Evolutionary conservation across 2,329 filamentous ascomycete genomes (phyloP).

Genomic region (Penicillium crustosum): DNA sequence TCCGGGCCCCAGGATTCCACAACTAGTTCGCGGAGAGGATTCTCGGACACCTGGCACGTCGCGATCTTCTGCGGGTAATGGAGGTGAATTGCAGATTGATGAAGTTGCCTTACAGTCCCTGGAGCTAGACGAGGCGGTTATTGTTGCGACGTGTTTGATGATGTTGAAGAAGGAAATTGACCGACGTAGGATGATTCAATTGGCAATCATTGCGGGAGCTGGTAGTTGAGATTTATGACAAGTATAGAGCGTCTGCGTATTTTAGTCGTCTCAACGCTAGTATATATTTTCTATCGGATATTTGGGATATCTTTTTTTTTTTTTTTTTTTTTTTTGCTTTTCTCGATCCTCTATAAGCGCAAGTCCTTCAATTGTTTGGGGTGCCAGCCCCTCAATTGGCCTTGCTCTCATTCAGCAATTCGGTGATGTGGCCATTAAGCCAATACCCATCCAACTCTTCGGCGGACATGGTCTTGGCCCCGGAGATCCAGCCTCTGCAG

Average conservation of each 20-base stretch:
- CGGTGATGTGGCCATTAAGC: slow-evolving; percentile 46
- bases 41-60: slow-evolving; percentile 43
- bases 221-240: slow-evolving; percentile 7
- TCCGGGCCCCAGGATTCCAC: slow-evolving; percentile 33
- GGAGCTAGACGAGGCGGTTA: slow-evolving; percentile 49
- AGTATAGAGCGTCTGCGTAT: neutral
- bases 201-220: slow-evolving; percentile 42
- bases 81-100: slow-evolving; percentile 54
- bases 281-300: slow-evolving; percentile 5
- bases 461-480: slow-evolving; percentile 39
- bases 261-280: slow-evolving; percentile 3
- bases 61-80: slow-evolving; percentile 42
- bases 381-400: slow-evolving; percentile 3
- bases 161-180: slow-evolving; percentile 69
- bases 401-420: slow-evolving; percentile 27
- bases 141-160: slow-evolving; percentile 57
- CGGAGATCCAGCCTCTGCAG: slow-evolving; percentile 43
- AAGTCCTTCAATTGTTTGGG: neutral
- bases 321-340: neutral
- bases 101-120: slow-evolving; percentile 33
- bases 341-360: neutral
- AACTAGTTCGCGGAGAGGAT: slow-evolving; percentile 42
- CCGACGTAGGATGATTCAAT: slow-evolving; percentile 54
- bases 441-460: slow-evolving; percentile 40
- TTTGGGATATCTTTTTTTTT: neutral